These are phyloP conservation scores for Exophiala sp. DNA, from an alignment of 2,329 filamentous ascomycete species.

Conservation along the genomic window DNA sequence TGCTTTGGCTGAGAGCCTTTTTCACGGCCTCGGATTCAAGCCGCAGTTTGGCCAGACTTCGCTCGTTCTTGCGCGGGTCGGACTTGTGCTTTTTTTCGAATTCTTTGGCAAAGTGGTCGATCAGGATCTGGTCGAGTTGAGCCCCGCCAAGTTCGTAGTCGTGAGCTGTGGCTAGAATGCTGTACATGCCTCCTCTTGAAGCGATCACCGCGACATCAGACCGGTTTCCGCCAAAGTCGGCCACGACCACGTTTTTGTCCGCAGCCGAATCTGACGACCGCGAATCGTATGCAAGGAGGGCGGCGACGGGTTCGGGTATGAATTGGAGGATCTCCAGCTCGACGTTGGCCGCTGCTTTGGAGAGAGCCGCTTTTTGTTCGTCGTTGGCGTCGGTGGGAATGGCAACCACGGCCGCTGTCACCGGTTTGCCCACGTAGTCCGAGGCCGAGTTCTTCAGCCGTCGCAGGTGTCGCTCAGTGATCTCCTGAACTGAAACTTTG, in stretches of 20 bases:
- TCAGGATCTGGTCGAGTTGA: constrained; percentile 80
- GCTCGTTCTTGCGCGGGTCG: constrained; percentile 75
- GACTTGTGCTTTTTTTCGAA: constrained; percentile 95
- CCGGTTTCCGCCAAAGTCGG: constrained; percentile 85
- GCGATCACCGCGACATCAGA: constrained; percentile 88
- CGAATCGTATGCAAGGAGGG: constrained; percentile 85
- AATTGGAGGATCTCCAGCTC: constrained; percentile 86
- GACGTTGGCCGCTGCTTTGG: constrained; percentile 69
- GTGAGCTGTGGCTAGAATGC: constrained; percentile 83
- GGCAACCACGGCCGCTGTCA: constrained; percentile 91
- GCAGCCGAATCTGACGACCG: constrained; percentile 64
- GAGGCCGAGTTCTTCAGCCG: constrained; percentile 76
- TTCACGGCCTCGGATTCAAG: constrained; percentile 86
- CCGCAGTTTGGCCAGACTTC: constrained; percentile 84
- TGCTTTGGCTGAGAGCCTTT: constrained; percentile 82
- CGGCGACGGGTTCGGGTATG: constrained; percentile 84
- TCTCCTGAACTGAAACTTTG: constrained; percentile 69
- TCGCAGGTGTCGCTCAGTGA: constrained; percentile 76
- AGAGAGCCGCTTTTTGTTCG: constrained; percentile 74
- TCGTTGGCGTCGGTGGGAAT: constrained; percentile 91
- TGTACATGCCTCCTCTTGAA: constrained; percentile 93
- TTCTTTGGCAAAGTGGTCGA: constrained; percentile 97
- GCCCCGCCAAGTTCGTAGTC: constrained; percentile 90
- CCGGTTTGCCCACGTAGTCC: constrained; percentile 85
- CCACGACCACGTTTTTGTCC: constrained; percentile 88